These are phyloP conservation scores for Podila clonocystis DNA, from an alignment of 192 early-diverging fungal species.

Conservation along the genomic window DNA sequence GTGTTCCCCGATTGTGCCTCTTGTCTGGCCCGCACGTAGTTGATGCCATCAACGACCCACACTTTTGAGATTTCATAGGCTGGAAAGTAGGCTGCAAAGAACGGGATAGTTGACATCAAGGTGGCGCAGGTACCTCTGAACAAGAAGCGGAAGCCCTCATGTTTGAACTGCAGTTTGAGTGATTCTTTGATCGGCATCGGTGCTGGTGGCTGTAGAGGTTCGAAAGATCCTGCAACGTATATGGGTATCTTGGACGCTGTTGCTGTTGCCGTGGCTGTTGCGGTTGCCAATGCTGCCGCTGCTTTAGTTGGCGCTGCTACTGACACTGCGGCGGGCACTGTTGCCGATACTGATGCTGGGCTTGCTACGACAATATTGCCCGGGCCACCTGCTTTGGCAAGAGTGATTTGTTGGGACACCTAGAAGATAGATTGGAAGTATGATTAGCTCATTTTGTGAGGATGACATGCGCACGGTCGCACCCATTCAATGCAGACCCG, in stretches of 20 bases:
- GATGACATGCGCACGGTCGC: constrained; percentile 1
- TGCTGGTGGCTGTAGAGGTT: constrained; percentile 18
- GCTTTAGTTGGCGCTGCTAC: constrained; percentile 12
- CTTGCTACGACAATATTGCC: constrained; percentile 21
- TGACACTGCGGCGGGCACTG: constrained; percentile 10
- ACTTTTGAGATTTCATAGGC: constrained; percentile 41
- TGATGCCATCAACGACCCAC: constrained; percentile 36
- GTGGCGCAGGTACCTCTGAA: constrained; percentile 53
- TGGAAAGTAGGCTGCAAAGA: constrained; percentile 55
- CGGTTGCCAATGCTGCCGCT: constrained; percentile 17
- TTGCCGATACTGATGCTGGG: constrained; percentile 10
- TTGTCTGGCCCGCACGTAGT: constrained; percentile 13
- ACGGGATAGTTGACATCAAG: constrained; percentile 48
- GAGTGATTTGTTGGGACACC: constrained; percentile 49
- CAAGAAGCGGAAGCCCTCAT: constrained; percentile 47
- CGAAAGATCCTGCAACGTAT: constrained; percentile 29
- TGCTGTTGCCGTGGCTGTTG: constrained; percentile 11
- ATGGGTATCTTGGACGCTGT: constrained; percentile 22
- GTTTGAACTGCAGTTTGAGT: constrained; percentile 36
- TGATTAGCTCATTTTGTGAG: too few species aligned
- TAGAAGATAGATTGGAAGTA: not conserved
- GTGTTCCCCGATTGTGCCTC: not conserved
- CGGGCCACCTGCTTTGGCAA: constrained; percentile 41
- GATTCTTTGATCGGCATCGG: constrained; percentile 40
- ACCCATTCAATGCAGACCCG: not conserved